Base-by-base conservation (phyloP, 805 yeast species). In the Tetrapisispora arboricola region DNA sequence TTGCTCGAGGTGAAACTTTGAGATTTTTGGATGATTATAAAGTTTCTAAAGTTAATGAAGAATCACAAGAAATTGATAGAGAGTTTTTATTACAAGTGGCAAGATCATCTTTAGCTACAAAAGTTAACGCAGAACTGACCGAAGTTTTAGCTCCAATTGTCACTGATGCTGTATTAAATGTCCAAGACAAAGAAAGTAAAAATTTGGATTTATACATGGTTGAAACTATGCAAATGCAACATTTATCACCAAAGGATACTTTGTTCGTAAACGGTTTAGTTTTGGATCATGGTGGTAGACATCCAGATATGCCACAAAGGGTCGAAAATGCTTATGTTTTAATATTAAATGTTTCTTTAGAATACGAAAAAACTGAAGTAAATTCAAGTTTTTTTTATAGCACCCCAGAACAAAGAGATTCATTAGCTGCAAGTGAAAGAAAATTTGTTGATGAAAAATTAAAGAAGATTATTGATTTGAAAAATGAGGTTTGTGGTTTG, bases 141-240 rank as follows among this genome's bases (percentile, higher is more conserved):
- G 84, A 82, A 46, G 78, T 84, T 3, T 72, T 92, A 55, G 77
- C 95, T 0, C 97, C 98, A 35, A 84, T 92, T 47, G 96, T 92
- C 36, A 85, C 96, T 1, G 98, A 92, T 61, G 96, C 97, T 0
- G 98, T 92, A 8, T 69, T 90, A 47, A 73, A 82, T 37, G 90
- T 90, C 26, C 72, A 75, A 50, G 69, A 70, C 47, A 69, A 67
- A 27, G 68, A 68, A n/a, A 49, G 56, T 7, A 50, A 51, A 24
- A 63, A 68, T 38, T 68, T 90, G 43, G 98, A 92, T 62, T 70
- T 92, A 51, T 96, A 92, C 63, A 92, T 92, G 98, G 80, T 92
- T 52, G 98, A 92, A 67, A 84, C 92, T 57, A 92, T 92, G 94
- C 80, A 92, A 50, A 94, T 92, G 97, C 96, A 92, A 73, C 90